Conservation (phyloP, 441 rosid genomes). For the Theobroma grandiflorum region DNA sequence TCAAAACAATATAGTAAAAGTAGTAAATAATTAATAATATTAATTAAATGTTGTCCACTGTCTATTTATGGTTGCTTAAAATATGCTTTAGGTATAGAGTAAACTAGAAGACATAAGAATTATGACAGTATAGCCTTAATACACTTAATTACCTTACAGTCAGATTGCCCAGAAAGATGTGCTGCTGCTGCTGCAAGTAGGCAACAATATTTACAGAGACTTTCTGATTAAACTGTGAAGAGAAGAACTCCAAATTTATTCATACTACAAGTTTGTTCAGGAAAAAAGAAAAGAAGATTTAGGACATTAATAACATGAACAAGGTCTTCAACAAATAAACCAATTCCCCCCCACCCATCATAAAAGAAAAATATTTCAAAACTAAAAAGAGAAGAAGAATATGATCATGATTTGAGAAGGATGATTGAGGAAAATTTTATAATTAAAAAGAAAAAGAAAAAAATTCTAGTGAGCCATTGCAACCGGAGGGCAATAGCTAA, state of each 20-base stretch:
- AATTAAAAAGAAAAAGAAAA: neutral
- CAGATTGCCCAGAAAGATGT: neutral
- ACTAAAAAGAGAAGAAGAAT: constrained; percentile 5
- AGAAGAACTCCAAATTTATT: constrained; percentile 4
- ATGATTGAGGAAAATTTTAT: neutral
- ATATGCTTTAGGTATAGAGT: neutral
- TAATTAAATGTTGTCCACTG: neutral
- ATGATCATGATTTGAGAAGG: neutral
- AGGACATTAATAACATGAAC: neutral
- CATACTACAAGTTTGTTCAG: constrained; percentile 9
- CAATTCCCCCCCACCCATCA: neutral
- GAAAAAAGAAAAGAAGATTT: neutral
- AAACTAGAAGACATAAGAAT: neutral
- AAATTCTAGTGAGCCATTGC: constrained; percentile 78
- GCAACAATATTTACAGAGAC: neutral
- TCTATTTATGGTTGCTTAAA: constrained; percentile 1
- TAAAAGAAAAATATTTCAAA: neutral
- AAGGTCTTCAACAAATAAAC: constrained; percentile 26
- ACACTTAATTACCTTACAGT: neutral
- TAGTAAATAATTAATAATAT: no score
- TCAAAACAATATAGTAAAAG: neutral
- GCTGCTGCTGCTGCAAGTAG: neutral
- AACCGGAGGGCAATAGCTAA: constrained; percentile 56
- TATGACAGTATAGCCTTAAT: neutral
- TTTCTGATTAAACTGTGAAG: neutral